phyloP scores from a whole-genome alignment of 1,284 basidiomycete genomes.

The Takashimella tepidaria region DNA sequence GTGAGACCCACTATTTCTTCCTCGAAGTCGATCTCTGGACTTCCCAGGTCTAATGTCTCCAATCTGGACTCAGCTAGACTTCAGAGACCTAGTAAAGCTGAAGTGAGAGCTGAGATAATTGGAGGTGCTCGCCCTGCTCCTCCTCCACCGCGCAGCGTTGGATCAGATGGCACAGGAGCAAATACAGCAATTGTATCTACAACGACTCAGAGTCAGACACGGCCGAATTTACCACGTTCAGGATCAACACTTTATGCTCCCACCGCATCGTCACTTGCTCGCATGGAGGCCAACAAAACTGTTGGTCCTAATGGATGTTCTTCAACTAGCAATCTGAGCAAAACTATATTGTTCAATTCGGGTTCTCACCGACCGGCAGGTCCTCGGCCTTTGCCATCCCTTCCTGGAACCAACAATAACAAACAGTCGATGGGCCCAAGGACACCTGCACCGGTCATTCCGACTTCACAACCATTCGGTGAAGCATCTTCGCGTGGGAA shows the following conservation, averaged over 20 bases:
- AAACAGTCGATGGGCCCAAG: background rate
- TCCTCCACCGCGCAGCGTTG: slow-evolving; percentile 28
- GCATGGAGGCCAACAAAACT: slow-evolving; percentile 45
- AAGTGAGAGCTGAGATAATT: slow-evolving; percentile 23
- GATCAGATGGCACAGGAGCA: too few species aligned
- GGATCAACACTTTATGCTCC: slow-evolving; percentile 33
- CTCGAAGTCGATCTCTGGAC: background rate
- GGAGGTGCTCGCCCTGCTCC: slow-evolving; percentile 28
- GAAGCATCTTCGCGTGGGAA: slow-evolving; percentile 27
- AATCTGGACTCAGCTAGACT: background rate
- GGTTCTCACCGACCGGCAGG: background rate
- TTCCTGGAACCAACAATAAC: slow-evolving; percentile 7
- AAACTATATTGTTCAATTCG: too few species aligned
- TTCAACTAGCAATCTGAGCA: too few species aligned
- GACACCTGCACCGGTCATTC: background rate
- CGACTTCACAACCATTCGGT: slow-evolving; percentile 26
- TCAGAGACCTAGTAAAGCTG: background rate
- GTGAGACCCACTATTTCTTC: background rate
- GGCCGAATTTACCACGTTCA: background rate
- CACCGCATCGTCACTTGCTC: slow-evolving; percentile 36
- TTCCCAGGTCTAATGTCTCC: background rate
- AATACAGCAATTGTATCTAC: too few species aligned
- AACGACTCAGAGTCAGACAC: too few species aligned
- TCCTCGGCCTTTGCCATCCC: slow-evolving; percentile 10
- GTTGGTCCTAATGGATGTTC: slow-evolving; percentile 11